Percentiles rank a stretch among this genome's conserved stretches.
These are phyloP conservation scores for Erigeron philadelphicus DNA, from an alignment of 140 eudicot species.

Conservation along the genomic window DNA sequence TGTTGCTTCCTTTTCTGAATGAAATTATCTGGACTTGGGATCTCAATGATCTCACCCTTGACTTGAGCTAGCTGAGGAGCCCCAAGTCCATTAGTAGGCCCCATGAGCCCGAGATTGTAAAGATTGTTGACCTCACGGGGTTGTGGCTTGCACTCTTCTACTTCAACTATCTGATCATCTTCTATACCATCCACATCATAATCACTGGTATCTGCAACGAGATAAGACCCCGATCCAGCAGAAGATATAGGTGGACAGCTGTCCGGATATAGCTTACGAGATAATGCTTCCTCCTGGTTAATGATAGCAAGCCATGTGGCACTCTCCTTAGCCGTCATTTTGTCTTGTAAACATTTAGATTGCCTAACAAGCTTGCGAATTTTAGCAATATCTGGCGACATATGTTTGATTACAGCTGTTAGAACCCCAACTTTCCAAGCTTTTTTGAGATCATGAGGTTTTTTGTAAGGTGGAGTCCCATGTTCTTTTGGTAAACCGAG, in stretches of 20 bases:
- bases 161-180: conserved; percentile 41
- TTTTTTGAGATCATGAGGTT: conserved; percentile 60
- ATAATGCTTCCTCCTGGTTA: conserved; percentile 49
- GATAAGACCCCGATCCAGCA: conserved; percentile 35
- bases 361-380: conserved; percentile 63
- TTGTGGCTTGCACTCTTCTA: conserved; percentile 50
- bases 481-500: conserved; percentile 53
- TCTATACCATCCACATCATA: conserved; percentile 64
- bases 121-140: conserved; percentile 36
- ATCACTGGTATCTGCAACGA: conserved; percentile 50
- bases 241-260: conserved; percentile 38
- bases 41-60: conserved; percentile 50
- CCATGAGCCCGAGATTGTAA: conserved; percentile 38
- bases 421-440: conserved; percentile 59
- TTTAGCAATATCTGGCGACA: conserved; percentile 57
- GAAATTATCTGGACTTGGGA: conserved; percentile 28
- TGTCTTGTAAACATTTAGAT: conserved; percentile 62
- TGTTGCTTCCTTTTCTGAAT: conserved; percentile 45
- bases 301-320: conserved; percentile 62
- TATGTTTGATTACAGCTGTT: conserved; percentile 60
- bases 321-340: conserved; percentile 68
- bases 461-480: conserved; percentile 54
- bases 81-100: conserved; percentile 18
- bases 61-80: conserved; percentile 42
- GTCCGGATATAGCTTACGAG: conserved; percentile 47